phyloP scores from a whole-genome alignment of 1,284 basidiomycete species.

The Fomitiporia mediterranea region DNA sequence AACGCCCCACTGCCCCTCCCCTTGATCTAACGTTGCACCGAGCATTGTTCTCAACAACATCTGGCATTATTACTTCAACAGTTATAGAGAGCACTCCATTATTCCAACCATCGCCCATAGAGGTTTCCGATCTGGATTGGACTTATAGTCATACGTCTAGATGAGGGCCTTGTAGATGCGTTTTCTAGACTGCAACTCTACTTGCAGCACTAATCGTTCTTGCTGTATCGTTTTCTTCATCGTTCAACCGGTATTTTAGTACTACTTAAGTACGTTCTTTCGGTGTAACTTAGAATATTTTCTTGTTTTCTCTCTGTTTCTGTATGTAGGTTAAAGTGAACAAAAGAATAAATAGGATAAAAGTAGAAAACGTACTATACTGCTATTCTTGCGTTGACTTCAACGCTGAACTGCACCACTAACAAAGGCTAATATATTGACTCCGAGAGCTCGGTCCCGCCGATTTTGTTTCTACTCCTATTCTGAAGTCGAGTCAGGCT shows the following conservation, averaged over 20 bases:
- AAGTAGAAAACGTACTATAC: too few relatives aligned
- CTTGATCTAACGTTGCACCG: too few relatives aligned
- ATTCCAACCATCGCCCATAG: too few relatives aligned
- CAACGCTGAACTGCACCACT: too few relatives aligned
- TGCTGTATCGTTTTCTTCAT: neutral
- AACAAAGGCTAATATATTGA: too few relatives aligned
- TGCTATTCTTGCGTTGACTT: too few relatives aligned
- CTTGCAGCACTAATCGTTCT: neutral
- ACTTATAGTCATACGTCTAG: neutral
- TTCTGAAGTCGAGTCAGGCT: too few relatives aligned
- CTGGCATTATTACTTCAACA: slow-evolving; percentile 22
- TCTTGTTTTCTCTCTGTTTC: neutral
- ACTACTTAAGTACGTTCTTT: too few relatives aligned
- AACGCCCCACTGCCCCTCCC: too few relatives aligned
- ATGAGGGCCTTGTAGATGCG: neutral
- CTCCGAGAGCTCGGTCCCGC: too few relatives aligned
- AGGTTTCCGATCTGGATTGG: too few relatives aligned
- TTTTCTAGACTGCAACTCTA: neutral
- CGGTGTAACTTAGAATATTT: slow-evolving; percentile 17
- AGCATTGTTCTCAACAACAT: slow-evolving; percentile 32
- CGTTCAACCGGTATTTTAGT: slow-evolving; percentile 10
- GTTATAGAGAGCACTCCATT: slow-evolving; percentile 19
- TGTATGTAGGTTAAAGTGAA: neutral
- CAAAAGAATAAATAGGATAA: neutral
- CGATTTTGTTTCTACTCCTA: too few relatives aligned